Base-by-base conservation (phyloP, 2,329 filamentous ascomycete genomes). In the Pseudonectria buxi region DNA sequence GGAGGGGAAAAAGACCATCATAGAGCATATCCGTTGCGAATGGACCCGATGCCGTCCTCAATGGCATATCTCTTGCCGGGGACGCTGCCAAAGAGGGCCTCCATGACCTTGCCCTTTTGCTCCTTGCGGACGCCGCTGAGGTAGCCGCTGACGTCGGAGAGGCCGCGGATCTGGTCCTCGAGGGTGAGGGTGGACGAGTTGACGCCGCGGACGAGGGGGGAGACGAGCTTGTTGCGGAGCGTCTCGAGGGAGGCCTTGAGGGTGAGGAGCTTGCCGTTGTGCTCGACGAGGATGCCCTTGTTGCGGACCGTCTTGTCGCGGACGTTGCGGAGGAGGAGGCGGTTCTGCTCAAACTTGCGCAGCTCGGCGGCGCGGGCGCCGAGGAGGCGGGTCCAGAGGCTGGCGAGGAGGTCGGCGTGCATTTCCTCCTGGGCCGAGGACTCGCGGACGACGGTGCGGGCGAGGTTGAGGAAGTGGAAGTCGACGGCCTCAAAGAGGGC, bases 281-380 rank as follows among this genome's bases (percentile, higher is more conserved):
- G 89, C 51, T 88, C 83, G 45, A 92, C 78, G 7, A 96, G 73
- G 25, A 94, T 74, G 44, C 80, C 78, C 63, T 95, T 95, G 65
- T 95, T 94, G 42, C 78, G 76, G 15, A 95, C 79, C 2, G 89
- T 95, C 51, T 83, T 84, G 39, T 83, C 77, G 44, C 88, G 80
- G 37, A 96, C 83, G 46, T 82, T 83, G 32, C 73, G 76, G 15
- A 96, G 76, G 1, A 95, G 71, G 32, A 79, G 72, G 43, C 83
- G 82, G 68, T 96, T 96, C 63, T 85, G 86, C 59, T 95, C 87
- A 61, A 88, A 95, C 60, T 95, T 95, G 55, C 78, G 76, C n/a
- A 95, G 71, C 46, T 82, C 74, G 29, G 71, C 72, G 7, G 83
- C 79, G 52, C 85, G 83, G 26, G 83, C 71, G 2, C 88, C 89